These are phyloP conservation scores for Aspergillus intermedius DNA, from an alignment of 2,329 filamentous ascomycete genomes.

Conservation along the genomic window DNA sequence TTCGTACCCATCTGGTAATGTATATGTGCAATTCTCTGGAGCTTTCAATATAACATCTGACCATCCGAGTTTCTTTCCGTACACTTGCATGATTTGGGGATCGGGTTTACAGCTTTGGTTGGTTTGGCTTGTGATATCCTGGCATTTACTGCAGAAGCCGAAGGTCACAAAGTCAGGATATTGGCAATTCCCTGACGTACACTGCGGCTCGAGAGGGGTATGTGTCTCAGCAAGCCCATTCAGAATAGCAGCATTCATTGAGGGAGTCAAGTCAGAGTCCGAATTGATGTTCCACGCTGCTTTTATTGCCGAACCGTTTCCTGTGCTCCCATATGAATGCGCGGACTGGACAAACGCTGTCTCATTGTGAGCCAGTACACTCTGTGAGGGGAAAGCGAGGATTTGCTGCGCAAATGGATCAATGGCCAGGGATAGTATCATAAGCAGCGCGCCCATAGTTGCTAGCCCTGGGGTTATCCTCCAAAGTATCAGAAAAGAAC, in stretches of 20 bases:
- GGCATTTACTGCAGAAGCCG: conserved; percentile 12
- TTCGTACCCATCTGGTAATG: neutral
- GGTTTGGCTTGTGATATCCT: conserved; percentile 9
- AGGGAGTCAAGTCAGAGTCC: neutral
- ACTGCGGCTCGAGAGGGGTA: conserved; percentile 6
- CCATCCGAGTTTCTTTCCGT: neutral
- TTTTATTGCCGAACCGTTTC: no score
- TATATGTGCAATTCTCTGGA: conserved; percentile 4
- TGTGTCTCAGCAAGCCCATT: conserved; percentile 2
- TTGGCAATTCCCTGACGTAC: conserved; percentile 4
- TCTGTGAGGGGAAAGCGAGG: conserved; percentile 6
- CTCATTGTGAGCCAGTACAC: neutral
- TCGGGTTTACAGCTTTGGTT: conserved; percentile 4
- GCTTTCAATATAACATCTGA: no score
- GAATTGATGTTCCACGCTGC: no score
- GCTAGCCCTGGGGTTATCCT: conserved; percentile 8
- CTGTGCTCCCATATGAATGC: conserved; percentile 2
- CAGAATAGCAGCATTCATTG: neutral
- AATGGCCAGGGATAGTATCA: conserved; percentile 17
- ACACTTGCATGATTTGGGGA: neutral
- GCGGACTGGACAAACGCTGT: conserved; percentile 6
- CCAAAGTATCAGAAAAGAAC: conserved; percentile 18
- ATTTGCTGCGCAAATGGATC: conserved; percentile 26
- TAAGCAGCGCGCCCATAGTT: conserved; percentile 17
- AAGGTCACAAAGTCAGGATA: conserved; percentile 10